phyloP scores from a whole-genome alignment of 106 monocot species.

The Dioscorea dumetorum region DNA sequence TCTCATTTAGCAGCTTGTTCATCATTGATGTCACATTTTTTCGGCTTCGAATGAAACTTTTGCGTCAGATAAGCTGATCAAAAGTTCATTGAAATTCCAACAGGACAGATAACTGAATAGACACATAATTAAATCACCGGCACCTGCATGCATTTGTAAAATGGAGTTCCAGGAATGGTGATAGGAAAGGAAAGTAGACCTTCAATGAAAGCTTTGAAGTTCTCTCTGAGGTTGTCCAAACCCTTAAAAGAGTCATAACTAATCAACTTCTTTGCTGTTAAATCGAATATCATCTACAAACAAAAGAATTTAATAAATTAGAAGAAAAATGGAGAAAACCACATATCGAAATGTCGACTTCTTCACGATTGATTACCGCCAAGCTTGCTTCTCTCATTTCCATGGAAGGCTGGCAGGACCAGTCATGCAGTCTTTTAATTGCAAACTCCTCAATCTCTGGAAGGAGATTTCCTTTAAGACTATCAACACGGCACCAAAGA shows the following conservation, averaged over 20 bases:
- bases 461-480: background rate
- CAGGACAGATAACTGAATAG: no score
- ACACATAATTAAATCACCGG: no score
- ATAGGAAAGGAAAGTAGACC: background rate
- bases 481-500: constrained; percentile 1
- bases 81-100: no score
- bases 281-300: constrained; percentile 5
- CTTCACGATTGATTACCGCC: background rate
- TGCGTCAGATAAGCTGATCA: no score
- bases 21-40: background rate
- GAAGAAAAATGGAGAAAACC: background rate
- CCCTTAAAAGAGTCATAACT: background rate
- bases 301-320: background rate
- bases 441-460: background rate
- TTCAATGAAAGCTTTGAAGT: background rate
- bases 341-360: background rate
- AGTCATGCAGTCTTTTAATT: background rate
- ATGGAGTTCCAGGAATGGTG: background rate
- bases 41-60: background rate
- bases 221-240: background rate
- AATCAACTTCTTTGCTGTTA: constrained; percentile 4
- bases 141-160: constrained; percentile 1
- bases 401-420: background rate
- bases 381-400: background rate
- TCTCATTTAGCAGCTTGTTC: constrained; percentile 1